Evolutionary conservation across 169 alveolate species (phyloP).

Genomic region (Plasmodium inui): DNA sequence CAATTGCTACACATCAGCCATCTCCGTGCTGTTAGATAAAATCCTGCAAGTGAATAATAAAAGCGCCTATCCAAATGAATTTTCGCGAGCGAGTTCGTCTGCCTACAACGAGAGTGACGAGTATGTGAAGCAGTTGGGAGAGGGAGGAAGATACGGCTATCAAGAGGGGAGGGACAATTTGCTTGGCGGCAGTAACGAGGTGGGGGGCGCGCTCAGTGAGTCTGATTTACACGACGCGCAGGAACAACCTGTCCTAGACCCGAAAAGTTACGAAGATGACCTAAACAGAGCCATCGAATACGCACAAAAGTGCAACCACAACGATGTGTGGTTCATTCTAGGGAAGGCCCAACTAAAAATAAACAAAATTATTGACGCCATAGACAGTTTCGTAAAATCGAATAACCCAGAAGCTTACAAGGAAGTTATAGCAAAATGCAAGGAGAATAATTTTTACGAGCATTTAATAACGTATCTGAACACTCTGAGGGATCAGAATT

Average conservation of each 20-base stretch:
- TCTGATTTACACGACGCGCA: neutral
- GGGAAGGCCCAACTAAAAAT: slow-evolving; percentile 96
- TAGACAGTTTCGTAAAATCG: slow-evolving; percentile 92
- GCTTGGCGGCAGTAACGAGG: slow-evolving; percentile 2
- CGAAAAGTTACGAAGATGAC: slow-evolving; percentile 77
- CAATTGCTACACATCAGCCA: slow-evolving; percentile 94
- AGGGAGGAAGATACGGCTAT: neutral
- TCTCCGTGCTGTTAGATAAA: slow-evolving; percentile 92
- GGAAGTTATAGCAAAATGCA: slow-evolving; percentile 75
- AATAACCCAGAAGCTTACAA: slow-evolving; percentile 67
- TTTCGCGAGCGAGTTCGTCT: neutral
- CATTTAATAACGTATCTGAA: slow-evolving; percentile 80
- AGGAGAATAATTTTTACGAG: slow-evolving; percentile 78
- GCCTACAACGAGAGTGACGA: slow-evolving; percentile 8
- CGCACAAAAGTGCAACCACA: slow-evolving; percentile 85
- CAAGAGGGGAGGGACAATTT: neutral
- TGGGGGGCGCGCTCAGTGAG: neutral
- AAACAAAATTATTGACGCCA: slow-evolving; percentile 92
- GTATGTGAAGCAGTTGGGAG: neutral
- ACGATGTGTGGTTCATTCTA: slow-evolving; percentile 95
- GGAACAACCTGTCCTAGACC: slow-evolving; percentile 51
- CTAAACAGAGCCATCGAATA: slow-evolving; percentile 90
- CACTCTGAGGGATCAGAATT: slow-evolving; percentile 75
- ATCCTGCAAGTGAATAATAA: slow-evolving; percentile 41
- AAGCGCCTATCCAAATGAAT: neutral